A percentile compares a stretch with the other conserved stretches of the same genome.
phyloP scores from a whole-genome alignment of 805 yeast genomes.

The Metschnikowia similis region DNA sequence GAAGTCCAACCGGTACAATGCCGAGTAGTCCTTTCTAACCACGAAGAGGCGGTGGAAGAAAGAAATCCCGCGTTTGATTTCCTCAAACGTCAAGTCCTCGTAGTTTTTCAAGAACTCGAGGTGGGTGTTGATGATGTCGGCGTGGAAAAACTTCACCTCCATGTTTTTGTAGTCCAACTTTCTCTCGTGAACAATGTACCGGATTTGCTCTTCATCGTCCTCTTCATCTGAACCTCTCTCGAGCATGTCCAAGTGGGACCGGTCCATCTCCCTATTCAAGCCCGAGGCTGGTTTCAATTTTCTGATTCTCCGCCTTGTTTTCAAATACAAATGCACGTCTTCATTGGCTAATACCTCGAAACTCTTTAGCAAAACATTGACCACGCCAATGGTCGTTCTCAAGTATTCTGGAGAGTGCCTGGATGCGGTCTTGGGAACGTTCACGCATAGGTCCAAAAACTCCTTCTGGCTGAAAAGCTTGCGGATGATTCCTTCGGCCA shows the following conservation, averaged over 20 bases:
- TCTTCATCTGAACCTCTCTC: slow-evolving; percentile 24
- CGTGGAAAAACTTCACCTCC: slow-evolving; percentile 49
- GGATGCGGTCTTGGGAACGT: slow-evolving; percentile 59
- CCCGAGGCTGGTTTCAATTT: slow-evolving; percentile 24
- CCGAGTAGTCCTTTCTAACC: slow-evolving; percentile 50
- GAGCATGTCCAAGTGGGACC: slow-evolving; percentile 15
- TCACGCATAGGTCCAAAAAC: slow-evolving; percentile 51
- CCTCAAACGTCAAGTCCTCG: slow-evolving; percentile 55
- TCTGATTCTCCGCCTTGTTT: slow-evolving; percentile 38
- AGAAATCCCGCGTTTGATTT: slow-evolving; percentile 59
- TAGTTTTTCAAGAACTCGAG: slow-evolving; percentile 57
- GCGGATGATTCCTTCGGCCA: slow-evolving; percentile 56
- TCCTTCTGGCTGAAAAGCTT: slow-evolving; percentile 67
- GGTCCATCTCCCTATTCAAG: slow-evolving; percentile 16
- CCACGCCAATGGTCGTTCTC: slow-evolving; percentile 56
- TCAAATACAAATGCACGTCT: slow-evolving; percentile 47
- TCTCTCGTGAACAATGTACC: slow-evolving; percentile 41
- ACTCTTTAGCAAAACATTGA: slow-evolving; percentile 60
- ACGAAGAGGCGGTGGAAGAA: slow-evolving; percentile 72
- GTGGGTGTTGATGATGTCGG: slow-evolving; percentile 60
- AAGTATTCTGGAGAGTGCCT: slow-evolving; percentile 62
- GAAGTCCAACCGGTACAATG: slow-evolving; percentile 69
- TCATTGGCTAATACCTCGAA: slow-evolving; percentile 63
- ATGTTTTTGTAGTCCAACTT: slow-evolving; percentile 40
- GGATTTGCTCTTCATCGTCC: slow-evolving; percentile 26